Evolutionary conservation across 164 flowering plant species (phyloP).

Genomic region (Kingdonia uniflora): DNA sequence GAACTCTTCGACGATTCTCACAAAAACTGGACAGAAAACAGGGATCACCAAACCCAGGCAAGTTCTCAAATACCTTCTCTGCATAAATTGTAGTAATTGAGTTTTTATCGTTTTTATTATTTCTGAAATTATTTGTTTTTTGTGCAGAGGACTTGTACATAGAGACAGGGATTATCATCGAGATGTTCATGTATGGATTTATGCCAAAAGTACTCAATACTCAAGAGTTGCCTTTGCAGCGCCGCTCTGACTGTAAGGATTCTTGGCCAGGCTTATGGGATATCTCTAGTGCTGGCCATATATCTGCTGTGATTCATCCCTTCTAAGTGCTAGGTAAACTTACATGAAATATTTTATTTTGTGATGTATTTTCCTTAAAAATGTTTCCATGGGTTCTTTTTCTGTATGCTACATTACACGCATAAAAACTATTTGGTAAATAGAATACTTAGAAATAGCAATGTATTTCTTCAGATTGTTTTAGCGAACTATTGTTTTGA

Average conservation of each 20-base stretch:
- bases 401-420: too few species aligned
- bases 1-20: constrained; percentile 74
- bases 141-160: constrained; percentile 61
- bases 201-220: constrained; percentile 75
- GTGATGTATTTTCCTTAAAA: too few species aligned
- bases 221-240: constrained; percentile 69
- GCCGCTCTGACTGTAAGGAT: constrained; percentile 82
- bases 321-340: constrained; percentile 58
- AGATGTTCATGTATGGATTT: constrained; percentile 88
- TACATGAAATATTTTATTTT: too few species aligned
- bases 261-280: constrained; percentile 93
- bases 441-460: too few species aligned
- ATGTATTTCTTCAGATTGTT: too few species aligned
- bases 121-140: too few species aligned
- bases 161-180: constrained; percentile 85
- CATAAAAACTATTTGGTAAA: too few species aligned
- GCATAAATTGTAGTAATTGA: too few species aligned
- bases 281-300: constrained; percentile 91
- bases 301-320: constrained; percentile 92
- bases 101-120: neutral
- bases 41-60: constrained; percentile 75
- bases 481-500: too few species aligned
- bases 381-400: too few species aligned
- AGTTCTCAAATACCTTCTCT: too few species aligned
- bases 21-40: constrained; percentile 54